Evolutionary conservation across 495 filamentous ascomycete genomes (phyloP).

Genomic region (Alectoria sarmentosa): DNA sequence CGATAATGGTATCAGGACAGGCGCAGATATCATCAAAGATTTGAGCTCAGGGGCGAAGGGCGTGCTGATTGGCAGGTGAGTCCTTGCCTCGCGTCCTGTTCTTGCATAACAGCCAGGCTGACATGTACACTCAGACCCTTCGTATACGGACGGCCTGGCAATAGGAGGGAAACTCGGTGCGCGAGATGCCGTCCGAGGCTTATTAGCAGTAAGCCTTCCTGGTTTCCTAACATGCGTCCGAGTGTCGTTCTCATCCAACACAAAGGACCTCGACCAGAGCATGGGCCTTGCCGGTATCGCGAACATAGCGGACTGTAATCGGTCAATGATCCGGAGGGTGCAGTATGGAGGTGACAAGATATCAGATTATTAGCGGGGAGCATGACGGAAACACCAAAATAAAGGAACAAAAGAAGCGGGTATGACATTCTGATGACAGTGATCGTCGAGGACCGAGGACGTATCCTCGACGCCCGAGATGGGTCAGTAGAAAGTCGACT

Average conservation of each 20-base stretch:
- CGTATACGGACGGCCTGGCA: conserved; percentile 31
- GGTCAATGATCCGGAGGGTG: conserved; percentile 43
- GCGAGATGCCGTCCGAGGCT: conserved; percentile 26
- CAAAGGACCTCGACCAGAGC: conserved; percentile 49
- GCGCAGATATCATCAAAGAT: conserved; percentile 44
- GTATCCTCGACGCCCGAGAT: not conserved
- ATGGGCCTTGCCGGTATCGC: conserved; percentile 52
- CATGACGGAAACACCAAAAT: too few relatives aligned
- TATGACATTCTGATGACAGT: not conserved
- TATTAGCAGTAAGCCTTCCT: conserved; percentile 28
- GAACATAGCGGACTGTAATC: conserved; percentile 46
- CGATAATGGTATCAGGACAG: conserved; percentile 44
- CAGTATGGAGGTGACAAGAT: conserved; percentile 47
- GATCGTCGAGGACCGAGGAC: not conserved
- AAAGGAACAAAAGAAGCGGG: not conserved
- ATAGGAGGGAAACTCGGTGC: conserved; percentile 29
- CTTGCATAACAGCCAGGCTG: not conserved
- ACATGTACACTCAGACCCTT: conserved; percentile 21
- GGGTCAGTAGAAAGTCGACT: not conserved
- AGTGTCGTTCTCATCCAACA: not conserved
- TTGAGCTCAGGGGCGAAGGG: conserved; percentile 48
- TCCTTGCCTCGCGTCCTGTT: conserved; percentile 6
- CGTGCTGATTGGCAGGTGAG: conserved; percentile 41
- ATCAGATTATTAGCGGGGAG: conserved; percentile 3
- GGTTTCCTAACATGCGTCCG: not conserved